Evolutionary conservation across 1,139 yeast genomes (phyloP), one percentile per base, ranked within the genome.

Genomic region (Yamadazyma buinensis): DNA sequence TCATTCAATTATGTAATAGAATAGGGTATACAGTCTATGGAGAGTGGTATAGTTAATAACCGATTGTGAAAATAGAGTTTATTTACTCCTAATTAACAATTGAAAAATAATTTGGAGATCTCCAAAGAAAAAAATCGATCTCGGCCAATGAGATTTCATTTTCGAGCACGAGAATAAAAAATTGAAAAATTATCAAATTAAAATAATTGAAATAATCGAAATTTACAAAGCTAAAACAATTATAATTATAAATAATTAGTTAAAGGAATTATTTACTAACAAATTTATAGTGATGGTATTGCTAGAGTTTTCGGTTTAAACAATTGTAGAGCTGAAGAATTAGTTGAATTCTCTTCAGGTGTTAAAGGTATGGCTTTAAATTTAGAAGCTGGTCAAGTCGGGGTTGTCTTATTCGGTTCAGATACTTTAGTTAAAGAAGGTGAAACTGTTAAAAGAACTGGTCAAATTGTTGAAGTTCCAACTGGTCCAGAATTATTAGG

Each of bases 311-410:
- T 86, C 75, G 99, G 99, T 74, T 80, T 94, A 62, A 92, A 90
- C 94, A 94, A 94, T 82, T 84, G 90, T 71, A 97, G 92, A 80
- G 98, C 98, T 64, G 98, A 92, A 77, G 99, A 94, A 77, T 82
- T 94, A 71, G 97, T 94, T 60, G 98, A 94, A 76, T 94, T 94
- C 78, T 78, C 97, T 46, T 88, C 98, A 43, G 98, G 99, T 79
- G 97, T 92, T 61, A 88, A 90, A 77, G 99, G 98, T 84, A 94
- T 94, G 99, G 98, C 98, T 62, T 81, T 94, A 68, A 94, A 94
- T 84, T 85, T 94, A 83, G 98, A 94, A 76, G 95, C 98, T 58
- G 97, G 95, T 70, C 97, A 92, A 77, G 98, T 94, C 71, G 99
- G 99, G 86, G 81, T 92, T 65, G 99, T 94, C 76, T 79, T 94